phyloP scores from a whole-genome alignment of 1,284 basidiomycete genomes.

The Leccinum colubrinum region DNA sequence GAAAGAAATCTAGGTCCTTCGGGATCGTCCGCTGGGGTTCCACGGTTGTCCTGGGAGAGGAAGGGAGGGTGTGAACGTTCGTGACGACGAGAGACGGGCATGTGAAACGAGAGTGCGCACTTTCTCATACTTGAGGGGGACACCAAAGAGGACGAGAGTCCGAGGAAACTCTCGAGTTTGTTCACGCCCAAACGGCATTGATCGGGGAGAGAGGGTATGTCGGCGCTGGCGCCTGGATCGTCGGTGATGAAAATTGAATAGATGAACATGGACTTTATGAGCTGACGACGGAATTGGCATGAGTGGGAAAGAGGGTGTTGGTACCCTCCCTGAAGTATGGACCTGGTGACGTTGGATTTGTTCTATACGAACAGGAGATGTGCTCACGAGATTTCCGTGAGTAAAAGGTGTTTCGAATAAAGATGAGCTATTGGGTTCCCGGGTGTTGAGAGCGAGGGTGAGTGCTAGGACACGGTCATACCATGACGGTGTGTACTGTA shows the following conservation, averaged over 20 bases:
- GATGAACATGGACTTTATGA: constrained; percentile 94
- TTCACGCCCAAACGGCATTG: constrained; percentile 95
- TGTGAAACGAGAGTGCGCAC: constrained; percentile 40
- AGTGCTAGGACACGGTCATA: too few species aligned
- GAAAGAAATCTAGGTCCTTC: constrained; percentile 55
- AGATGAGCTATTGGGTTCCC: too few species aligned
- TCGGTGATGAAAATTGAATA: constrained; percentile 97
- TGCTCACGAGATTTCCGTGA: constrained; percentile 31
- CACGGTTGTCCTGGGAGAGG: constrained; percentile 66
- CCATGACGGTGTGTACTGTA: constrained; percentile 11
- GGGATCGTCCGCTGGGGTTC: constrained; percentile 88
- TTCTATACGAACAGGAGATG: neutral
- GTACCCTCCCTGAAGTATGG: constrained; percentile 91
- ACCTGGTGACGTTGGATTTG: constrained; percentile 37
- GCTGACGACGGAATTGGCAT: constrained; percentile 76
- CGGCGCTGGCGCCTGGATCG: constrained; percentile 79
- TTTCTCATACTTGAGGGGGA: constrained; percentile 84
- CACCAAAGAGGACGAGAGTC: constrained; percentile 92
- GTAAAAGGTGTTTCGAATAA: neutral
- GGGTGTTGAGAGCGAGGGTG: too few species aligned
- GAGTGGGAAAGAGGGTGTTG: constrained; percentile 84
- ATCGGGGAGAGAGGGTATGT: constrained; percentile 77
- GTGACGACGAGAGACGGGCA: neutral
- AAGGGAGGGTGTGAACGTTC: neutral
- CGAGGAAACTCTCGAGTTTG: constrained; percentile 85